A percentile compares a stretch with the other conserved stretches of the same genome.
These are phyloP conservation scores for Chlamydomonas sp. DNA, from an alignment of 139 green algal species.

Conservation along the genomic window DNA sequence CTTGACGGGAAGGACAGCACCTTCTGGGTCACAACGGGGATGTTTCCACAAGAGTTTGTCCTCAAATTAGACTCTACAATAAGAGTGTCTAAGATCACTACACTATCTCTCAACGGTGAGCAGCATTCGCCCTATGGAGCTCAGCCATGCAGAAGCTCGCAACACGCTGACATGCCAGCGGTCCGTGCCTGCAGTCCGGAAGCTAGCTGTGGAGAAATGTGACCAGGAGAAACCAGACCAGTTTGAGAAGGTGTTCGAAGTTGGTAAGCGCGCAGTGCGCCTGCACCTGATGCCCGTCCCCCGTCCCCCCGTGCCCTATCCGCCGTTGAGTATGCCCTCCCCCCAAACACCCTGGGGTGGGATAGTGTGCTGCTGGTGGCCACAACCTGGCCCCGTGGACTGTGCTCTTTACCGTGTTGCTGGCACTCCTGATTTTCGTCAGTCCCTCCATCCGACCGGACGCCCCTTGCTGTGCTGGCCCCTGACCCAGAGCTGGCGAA, in stretches of 20 bases:
- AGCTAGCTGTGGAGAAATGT: conserved; percentile 54
- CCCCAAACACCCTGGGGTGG: background rate
- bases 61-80: conserved; percentile 35
- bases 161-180: no score
- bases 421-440: no score
- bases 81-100: conserved; percentile 54
- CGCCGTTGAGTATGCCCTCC: background rate
- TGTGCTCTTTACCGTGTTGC: no score
- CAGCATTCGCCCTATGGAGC: no score
- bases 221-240: conserved; percentile 45
- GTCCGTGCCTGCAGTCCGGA: conserved; percentile 38
- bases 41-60: conserved; percentile 70
- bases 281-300: background rate
- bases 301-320: background rate
- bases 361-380: no score
- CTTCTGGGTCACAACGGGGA: conserved; percentile 71
- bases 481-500: conserved; percentile 45
- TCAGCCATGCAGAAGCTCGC: no score
- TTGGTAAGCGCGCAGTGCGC: conserved; percentile 36
- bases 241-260: conserved; percentile 62
- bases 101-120: conserved; percentile 53
- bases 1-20: conserved; percentile 60
- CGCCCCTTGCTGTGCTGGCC: no score
- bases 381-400: no score
- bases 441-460: no score